Percentiles rank a stretch among this genome's conserved stretches.
Conservation (phyloP, 371 early-diverging fungal species). For the Enteropsectra breve region DNA sequence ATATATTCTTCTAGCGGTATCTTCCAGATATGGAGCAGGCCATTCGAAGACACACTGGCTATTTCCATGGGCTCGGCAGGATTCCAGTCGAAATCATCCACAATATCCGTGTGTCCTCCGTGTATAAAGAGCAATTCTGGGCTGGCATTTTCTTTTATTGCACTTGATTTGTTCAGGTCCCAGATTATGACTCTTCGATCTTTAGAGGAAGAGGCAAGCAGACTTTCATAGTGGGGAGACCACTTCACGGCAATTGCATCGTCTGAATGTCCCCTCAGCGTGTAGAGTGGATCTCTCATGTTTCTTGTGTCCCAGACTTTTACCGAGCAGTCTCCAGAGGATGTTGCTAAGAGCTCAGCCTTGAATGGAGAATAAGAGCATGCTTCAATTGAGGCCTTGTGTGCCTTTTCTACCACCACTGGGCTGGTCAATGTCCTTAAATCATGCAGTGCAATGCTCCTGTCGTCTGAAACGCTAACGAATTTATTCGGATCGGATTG, state of each 20-base stretch:
- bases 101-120: slow-evolving; percentile 88
- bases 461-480: slow-evolving; percentile 88
- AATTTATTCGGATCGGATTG: slow-evolving; percentile 68
- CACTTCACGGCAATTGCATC: slow-evolving; percentile 80
- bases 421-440: slow-evolving; percentile 62
- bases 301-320: slow-evolving; percentile 90
- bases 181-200: slow-evolving; percentile 85
- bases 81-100: slow-evolving; percentile 90
- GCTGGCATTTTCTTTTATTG: slow-evolving; percentile 90
- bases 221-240: slow-evolving; percentile 78
- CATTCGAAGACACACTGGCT: slow-evolving; percentile 82
- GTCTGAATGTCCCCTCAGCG: slow-evolving; percentile 75
- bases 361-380: slow-evolving; percentile 77
- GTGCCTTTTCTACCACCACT: slow-evolving; percentile 68
- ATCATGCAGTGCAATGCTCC: slow-evolving; percentile 73
- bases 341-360: slow-evolving; percentile 78
- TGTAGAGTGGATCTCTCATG: slow-evolving; percentile 68
- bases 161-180: slow-evolving; percentile 74
- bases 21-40: slow-evolving; percentile 87
- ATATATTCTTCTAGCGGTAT: slow-evolving; percentile 35
- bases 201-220: slow-evolving; percentile 75
- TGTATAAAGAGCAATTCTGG: slow-evolving; percentile 93
- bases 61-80: slow-evolving; percentile 81
- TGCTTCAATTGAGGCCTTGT: slow-evolving; percentile 76
- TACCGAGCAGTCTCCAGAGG: slow-evolving; percentile 80